These are phyloP conservation scores for Fusarium sp. DNA, from an alignment of 2,329 filamentous ascomycete species.

Conservation along the genomic window DNA sequence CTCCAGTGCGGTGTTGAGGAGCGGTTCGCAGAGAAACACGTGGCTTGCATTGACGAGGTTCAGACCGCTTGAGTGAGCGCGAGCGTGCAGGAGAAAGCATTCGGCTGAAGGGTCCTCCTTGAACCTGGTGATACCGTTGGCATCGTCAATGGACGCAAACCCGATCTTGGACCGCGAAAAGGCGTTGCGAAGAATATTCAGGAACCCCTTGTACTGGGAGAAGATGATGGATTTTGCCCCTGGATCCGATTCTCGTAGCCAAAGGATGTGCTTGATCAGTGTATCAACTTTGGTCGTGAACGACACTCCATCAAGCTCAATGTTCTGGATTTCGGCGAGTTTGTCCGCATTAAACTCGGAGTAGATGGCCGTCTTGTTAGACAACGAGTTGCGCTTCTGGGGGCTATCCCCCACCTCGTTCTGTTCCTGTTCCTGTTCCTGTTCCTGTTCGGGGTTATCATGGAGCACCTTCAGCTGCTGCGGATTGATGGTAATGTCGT, in stretches of 20 bases:
- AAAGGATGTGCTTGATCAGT: slow-evolving; percentile 81
- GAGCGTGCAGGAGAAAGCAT: slow-evolving; percentile 89
- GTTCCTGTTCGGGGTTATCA: slow-evolving; percentile 24
- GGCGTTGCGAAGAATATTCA: slow-evolving; percentile 77
- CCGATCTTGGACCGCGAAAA: slow-evolving; percentile 79
- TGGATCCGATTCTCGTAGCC: slow-evolving; percentile 85
- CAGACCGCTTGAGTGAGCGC: slow-evolving; percentile 86
- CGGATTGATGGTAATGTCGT: slow-evolving; percentile 87
- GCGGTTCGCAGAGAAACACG: slow-evolving; percentile 92
- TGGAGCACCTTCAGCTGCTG: slow-evolving; percentile 74
- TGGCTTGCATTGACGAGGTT: slow-evolving; percentile 94
- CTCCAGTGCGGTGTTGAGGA: slow-evolving; percentile 93
- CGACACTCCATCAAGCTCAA: slow-evolving; percentile 77
- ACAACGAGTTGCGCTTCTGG: slow-evolving; percentile 27
- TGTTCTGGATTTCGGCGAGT: slow-evolving; percentile 82
- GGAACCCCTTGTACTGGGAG: slow-evolving; percentile 85
- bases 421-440: slow-evolving; percentile 20
- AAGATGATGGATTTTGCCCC: slow-evolving; percentile 95
- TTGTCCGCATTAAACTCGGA: slow-evolving; percentile 77
- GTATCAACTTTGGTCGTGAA: slow-evolving; percentile 94
- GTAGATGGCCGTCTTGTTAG: slow-evolving; percentile 71
- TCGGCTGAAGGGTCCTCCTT: slow-evolving; percentile 78
- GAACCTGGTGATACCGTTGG: slow-evolving; percentile 79
- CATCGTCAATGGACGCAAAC: slow-evolving; percentile 74
- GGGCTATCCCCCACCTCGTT: slow-evolving; percentile 14